phyloP scores from a whole-genome alignment of 495 filamentous ascomycete species.

The Niebla homalea region DNA sequence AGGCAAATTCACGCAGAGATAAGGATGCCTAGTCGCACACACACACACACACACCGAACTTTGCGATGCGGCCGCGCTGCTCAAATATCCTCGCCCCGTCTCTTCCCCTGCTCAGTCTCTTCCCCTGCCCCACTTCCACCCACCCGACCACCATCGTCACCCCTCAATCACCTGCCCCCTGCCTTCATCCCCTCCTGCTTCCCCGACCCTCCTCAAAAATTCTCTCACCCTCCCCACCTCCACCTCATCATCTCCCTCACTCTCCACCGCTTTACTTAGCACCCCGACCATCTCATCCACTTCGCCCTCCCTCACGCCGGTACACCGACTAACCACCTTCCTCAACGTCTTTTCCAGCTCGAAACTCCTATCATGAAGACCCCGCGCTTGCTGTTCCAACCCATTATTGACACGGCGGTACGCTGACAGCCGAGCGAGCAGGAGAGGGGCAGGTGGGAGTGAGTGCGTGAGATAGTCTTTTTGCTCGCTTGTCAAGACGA shows the following conservation, averaged over 20 bases:
- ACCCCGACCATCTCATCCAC: constrained; percentile 51
- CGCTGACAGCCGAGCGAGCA: constrained; percentile 28
- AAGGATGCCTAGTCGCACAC: no score
- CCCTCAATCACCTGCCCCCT: not conserved
- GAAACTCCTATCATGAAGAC: constrained; percentile 44
- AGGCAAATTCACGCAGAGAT: no score
- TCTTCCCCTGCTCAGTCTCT: not conserved
- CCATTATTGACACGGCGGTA: constrained; percentile 34
- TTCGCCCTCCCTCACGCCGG: constrained; percentile 38
- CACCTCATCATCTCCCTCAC: constrained; percentile 48
- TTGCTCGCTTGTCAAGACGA: constrained; percentile 8
- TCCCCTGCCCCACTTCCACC: not conserved
- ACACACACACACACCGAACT: no score
- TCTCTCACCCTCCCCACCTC: constrained; percentile 57
- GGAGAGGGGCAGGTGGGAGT: constrained; percentile 18
- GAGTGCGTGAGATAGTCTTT: constrained; percentile 12
- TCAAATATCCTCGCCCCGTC: no score
- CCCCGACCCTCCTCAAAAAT: constrained; percentile 60
- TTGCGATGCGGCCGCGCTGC: no score
- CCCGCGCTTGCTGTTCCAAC: constrained; percentile 31
- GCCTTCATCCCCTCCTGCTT: constrained; percentile 9
- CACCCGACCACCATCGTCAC: not conserved
- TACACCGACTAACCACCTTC: constrained; percentile 56
- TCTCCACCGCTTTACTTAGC: constrained; percentile 57
- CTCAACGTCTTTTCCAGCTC: constrained; percentile 59